Conservation (phyloP, 139 green algal species). For the Chlamydomonas sphaeroides region DNA sequence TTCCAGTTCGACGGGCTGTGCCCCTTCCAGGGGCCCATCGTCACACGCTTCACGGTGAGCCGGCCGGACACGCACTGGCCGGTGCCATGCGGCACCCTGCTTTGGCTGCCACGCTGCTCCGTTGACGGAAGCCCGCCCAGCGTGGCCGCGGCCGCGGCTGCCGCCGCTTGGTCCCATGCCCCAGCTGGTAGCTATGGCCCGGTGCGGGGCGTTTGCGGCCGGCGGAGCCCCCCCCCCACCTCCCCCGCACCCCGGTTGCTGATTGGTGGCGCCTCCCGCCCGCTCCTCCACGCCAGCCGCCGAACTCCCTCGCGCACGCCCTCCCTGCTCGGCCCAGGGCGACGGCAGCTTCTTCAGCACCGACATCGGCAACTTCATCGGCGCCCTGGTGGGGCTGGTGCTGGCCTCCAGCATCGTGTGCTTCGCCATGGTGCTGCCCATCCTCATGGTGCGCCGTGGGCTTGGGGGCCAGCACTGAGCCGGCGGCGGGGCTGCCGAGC, state of each 20-base stretch:
- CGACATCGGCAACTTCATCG: background rate
- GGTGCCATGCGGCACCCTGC: too few species aligned
- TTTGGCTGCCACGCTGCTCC: background rate
- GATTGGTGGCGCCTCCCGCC: too few species aligned
- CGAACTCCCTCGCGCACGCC: background rate
- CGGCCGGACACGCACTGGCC: background rate
- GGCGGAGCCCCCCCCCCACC: too few species aligned
- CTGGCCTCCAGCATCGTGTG: background rate
- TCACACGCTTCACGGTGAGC: background rate
- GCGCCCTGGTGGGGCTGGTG: conserved; percentile 10
- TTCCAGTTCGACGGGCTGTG: background rate
- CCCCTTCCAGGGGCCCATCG: background rate
- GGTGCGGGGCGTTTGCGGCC: too few species aligned
- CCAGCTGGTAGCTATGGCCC: too few species aligned
- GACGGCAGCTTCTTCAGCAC: background rate
- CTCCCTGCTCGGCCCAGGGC: background rate
- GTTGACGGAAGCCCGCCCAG: too few species aligned
- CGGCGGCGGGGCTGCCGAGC: too few species aligned
- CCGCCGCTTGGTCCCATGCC: too few species aligned
- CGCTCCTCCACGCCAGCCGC: too few species aligned
- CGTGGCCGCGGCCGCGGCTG: too few species aligned
- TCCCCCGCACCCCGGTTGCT: too few species aligned
- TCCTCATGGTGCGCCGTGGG: background rate
- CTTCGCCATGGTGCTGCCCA: conserved; percentile 22
- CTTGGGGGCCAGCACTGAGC: background rate